Evolutionary conservation across 2,329 filamentous ascomycete genomes (phyloP), one percentile per base, ranked within the genome.

Genomic region (Pseudocercospora fijiensis): DNA sequence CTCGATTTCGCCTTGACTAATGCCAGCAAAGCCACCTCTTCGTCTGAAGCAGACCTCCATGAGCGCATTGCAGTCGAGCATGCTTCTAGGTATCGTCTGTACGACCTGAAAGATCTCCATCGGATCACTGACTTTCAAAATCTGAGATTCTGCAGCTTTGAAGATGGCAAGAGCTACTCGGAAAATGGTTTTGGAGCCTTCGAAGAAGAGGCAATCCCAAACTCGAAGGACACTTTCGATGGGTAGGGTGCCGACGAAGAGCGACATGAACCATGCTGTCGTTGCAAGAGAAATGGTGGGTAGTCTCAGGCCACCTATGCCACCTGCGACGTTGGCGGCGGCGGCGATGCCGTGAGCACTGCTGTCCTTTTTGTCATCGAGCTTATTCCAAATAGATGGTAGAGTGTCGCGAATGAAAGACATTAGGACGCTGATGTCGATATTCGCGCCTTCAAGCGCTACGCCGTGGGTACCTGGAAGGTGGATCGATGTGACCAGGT

Each of bases 21-120:
- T 81, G 71, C 92, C 89, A 6, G 88, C 89, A 70, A 94, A 92
- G 4, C 90, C 90, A 72, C 91, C 86, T 33, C 75, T 45, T 51
- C 73, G 68, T 69, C 88, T 87, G 75, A 95, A 93, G 68, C 90
- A 96, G 8, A 90, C 85, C 68, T 96, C 92, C 80, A 96, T 86
- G 13, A 98, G 80, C 2, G 81, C 80, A 71, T 96, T 96, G 60
- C 90, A 89, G 76, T 98, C 92, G 20, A 97, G 77, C 72, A 96
- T 84, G 60, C 85, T 85, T 59, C 94, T 85, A 0, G 94, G 94
- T 28, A 96, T 87, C 1, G 88, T 88, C 79, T 98, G 94, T 27
- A 98, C 92, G 2, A 96, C 88, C 74, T 96, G 92, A 77, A 97
- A 97, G 72, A 97, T 92, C 79, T 98, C 94, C 88, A 96, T 96